phyloP scores from a whole-genome alignment of 352 stramenopile species.

The Phytophthora nicotianae region DNA sequence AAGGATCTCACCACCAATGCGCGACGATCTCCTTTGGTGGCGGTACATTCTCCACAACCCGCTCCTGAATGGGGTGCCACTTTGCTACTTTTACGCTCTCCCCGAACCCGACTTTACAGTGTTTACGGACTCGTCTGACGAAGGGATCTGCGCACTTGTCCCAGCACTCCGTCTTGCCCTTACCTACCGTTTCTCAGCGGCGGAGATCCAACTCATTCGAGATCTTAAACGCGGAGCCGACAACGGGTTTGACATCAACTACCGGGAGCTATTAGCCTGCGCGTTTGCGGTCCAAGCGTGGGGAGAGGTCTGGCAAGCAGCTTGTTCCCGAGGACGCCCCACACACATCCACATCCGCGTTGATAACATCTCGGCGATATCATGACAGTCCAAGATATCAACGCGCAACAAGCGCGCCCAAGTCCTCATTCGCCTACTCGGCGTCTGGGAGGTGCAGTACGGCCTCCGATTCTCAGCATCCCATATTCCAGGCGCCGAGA shows the following conservation, averaged over 20 bases:
- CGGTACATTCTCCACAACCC: neutral
- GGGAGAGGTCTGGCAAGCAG: neutral
- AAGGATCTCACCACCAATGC: neutral
- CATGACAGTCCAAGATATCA: neutral
- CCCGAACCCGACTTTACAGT: neutral
- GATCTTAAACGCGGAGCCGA: neutral
- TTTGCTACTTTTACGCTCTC: neutral
- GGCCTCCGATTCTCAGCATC: slow-evolving; percentile 8
- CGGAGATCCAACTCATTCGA: neutral
- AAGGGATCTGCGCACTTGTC: neutral
- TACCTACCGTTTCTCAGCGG: neutral
- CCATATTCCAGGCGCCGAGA: neutral
- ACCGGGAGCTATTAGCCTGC: slow-evolving; percentile 21
- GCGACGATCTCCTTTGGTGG: neutral
- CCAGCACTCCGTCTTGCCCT: neutral
- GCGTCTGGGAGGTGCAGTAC: slow-evolving; percentile 1
- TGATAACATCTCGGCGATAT: slow-evolving; percentile 25
- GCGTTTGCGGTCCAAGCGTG: slow-evolving; percentile 10
- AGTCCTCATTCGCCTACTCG: neutral
- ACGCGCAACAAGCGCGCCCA: slow-evolving; percentile 15
- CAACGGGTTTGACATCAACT: slow-evolving; percentile 39
- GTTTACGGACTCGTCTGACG: neutral
- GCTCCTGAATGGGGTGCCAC: neutral
- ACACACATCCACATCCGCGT: slow-evolving; percentile 26
- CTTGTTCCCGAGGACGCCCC: neutral